These are phyloP conservation scores for Ormosia emarginata DNA, from an alignment of 306 rosid species.

Conservation along the genomic window DNA sequence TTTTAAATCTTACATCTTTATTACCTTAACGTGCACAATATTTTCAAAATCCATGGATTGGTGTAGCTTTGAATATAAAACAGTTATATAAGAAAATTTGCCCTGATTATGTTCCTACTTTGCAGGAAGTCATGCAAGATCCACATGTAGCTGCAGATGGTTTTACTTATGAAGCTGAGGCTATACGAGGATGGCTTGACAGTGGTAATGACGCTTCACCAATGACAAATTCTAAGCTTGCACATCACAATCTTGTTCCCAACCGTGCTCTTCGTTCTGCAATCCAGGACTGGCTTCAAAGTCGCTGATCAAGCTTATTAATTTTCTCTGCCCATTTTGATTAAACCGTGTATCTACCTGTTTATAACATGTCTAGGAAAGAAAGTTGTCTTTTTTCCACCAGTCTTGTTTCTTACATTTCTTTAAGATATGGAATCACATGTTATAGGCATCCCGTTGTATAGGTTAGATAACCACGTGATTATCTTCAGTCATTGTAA, in stretches of 20 bases:
- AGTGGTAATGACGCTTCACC: conserved; percentile 86
- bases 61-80: not conserved
- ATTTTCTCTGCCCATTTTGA: not conserved
- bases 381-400: not conserved
- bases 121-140: conserved; percentile 93
- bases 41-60: not conserved
- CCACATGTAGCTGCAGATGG: conserved; percentile 98
- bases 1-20: not conserved
- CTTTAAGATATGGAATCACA: not conserved
- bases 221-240: conserved; percentile 70
- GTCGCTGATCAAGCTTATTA: conserved; percentile 31
- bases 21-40: not conserved
- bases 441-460: not conserved
- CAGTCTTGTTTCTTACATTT: conserved; percentile 18
- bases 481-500: conserved; percentile 19
- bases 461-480: not conserved
- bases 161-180: conserved; percentile 87
- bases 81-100: not conserved
- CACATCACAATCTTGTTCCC: conserved; percentile 65
- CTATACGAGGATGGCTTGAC: conserved; percentile 82
- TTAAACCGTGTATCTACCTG: conserved; percentile 3
- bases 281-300: conserved; percentile 85
- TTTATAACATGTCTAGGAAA: conserved; percentile 27
- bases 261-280: conserved; percentile 82
- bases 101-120: conserved; percentile 14